These are phyloP conservation scores for Lotus japonicus DNA, from an alignment of 306 rosid genomes.

Conservation along the genomic window DNA sequence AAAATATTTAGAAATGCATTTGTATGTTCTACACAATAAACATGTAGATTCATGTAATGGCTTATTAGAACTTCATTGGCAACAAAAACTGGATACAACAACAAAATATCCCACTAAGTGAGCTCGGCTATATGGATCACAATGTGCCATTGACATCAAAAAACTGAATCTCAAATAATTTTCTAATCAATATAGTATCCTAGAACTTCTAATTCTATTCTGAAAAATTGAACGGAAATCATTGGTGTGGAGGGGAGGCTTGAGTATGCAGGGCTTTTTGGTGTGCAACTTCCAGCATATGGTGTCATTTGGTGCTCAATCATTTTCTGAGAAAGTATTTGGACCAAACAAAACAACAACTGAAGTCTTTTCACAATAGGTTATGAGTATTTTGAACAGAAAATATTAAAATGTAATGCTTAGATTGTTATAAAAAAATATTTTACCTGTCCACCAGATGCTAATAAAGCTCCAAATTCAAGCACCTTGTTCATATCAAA, in stretches of 20 bases:
- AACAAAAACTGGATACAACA: no score
- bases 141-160: no score
- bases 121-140: no score
- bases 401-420: not conserved
- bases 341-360: not conserved
- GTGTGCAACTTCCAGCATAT: not conserved
- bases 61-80: not conserved
- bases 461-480: constrained; percentile 89
- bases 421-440: not conserved
- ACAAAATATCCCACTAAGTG: no score
- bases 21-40: not conserved
- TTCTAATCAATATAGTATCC: not conserved
- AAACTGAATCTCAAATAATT: not conserved
- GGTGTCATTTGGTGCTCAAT: constrained; percentile 4
- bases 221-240: not conserved
- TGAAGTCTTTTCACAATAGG: no score
- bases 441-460: constrained; percentile 94
- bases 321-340: not conserved
- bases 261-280: not conserved
- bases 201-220: not conserved
- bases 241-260: not conserved
- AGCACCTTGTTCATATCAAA: constrained; percentile 87
- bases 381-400: not conserved
- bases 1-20: not conserved
- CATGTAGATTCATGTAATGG: not conserved